These are phyloP conservation scores for Calocybe gangraenosa DNA, from an alignment of 768 basidiomycete species.

Conservation along the genomic window DNA sequence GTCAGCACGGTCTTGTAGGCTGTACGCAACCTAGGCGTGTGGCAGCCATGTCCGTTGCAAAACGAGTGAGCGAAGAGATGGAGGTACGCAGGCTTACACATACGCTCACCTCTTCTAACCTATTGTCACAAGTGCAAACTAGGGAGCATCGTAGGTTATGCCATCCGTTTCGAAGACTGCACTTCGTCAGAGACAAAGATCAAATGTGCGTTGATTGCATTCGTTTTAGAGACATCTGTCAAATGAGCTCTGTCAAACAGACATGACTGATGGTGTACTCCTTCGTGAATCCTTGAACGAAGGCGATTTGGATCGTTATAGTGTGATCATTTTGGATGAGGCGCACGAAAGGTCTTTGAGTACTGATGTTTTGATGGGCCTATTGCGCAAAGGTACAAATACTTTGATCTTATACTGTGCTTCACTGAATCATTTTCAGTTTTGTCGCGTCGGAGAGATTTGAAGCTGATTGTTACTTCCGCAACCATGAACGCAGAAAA, in stretches of 20 bases:
- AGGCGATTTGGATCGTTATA: constrained; percentile 96
- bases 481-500: constrained; percentile 99
- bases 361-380: constrained; percentile 97
- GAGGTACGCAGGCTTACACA: constrained; percentile 50
- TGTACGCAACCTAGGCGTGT: constrained; percentile 99
- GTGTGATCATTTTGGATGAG: constrained; percentile 97
- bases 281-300: constrained; percentile 98
- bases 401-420: neutral
- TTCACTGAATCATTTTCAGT: constrained; percentile 36
- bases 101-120: neutral
- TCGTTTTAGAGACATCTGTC: neutral
- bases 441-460: constrained; percentile 83
- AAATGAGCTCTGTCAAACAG: constrained; percentile 32
- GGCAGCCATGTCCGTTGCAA: constrained; percentile 99
- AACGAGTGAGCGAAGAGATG: constrained; percentile 99
- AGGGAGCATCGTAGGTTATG: constrained; percentile 89
- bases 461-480: constrained; percentile 96
- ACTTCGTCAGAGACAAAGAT: constrained; percentile 93
- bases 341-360: constrained; percentile 97
- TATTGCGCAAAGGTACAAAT: constrained; percentile 82
- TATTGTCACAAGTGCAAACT: constrained; percentile 64
- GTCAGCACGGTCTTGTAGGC: constrained; percentile 83
- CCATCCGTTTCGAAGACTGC: constrained; percentile 98
- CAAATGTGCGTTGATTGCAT: constrained; percentile 64
- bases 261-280: constrained; percentile 98